Evolutionary conservation across 106 monocot genomes (phyloP).

Genomic region (Allium sativum): DNA sequence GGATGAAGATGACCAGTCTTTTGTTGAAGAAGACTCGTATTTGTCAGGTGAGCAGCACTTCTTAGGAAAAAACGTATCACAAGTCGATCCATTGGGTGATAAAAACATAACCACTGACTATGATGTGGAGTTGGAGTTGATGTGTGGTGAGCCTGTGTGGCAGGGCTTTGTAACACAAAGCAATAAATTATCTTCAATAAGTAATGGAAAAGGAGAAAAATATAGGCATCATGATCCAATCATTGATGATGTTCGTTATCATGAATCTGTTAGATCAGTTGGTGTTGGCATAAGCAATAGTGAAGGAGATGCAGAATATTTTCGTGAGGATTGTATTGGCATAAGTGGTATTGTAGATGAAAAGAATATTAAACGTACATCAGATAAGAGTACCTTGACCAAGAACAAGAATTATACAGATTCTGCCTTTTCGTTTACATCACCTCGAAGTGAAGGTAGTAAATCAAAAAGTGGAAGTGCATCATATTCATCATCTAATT

Average conservation of each 20-base stretch:
- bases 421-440: constrained; percentile 79
- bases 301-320: constrained; percentile 82
- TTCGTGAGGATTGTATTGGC: constrained; percentile 40
- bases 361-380: constrained; percentile 28
- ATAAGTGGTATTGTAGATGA: constrained; percentile 28
- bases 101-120: constrained; percentile 73
- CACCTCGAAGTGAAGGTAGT: constrained; percentile 35
- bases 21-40: constrained; percentile 86
- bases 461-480: constrained; percentile 46
- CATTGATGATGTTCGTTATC: constrained; percentile 61
- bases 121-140: constrained; percentile 82
- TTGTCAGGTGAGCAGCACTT: constrained; percentile 82
- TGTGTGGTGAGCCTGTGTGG: constrained; percentile 85
- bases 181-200: constrained; percentile 47
- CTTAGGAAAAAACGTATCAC: constrained; percentile 37
- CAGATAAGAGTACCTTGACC: constrained; percentile 28
- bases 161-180: constrained; percentile 83
- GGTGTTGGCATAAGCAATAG: constrained; percentile 91
- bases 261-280: constrained; percentile 89
- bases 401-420: constrained; percentile 38
- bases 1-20: constrained; percentile 86
- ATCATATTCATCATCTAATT: constrained; percentile 45
- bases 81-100: constrained; percentile 28
- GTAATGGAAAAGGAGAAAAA: constrained; percentile 47
- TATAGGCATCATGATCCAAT: constrained; percentile 43